These are phyloP conservation scores for Malus hybrid DNA, from an alignment of 331 rosid species.

Conservation along the genomic window DNA sequence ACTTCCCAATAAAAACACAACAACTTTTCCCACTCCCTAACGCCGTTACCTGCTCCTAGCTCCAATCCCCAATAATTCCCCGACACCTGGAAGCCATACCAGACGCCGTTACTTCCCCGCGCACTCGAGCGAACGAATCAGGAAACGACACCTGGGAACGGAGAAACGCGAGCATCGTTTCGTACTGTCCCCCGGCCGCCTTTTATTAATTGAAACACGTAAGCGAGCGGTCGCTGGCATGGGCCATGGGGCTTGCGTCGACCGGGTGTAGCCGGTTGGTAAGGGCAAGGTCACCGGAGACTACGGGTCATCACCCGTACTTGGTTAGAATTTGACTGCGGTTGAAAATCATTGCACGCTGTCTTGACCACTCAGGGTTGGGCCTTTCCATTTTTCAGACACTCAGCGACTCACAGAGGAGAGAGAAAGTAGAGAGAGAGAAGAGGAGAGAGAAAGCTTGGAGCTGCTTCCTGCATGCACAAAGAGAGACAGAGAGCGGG, in stretches of 20 bases:
- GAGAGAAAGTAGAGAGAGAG: background rate
- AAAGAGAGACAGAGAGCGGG: background rate
- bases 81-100: background rate
- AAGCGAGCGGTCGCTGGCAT: slow-evolving; percentile 18
- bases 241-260: slow-evolving; percentile 9
- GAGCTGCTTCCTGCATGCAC: background rate
- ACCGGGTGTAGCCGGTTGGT: slow-evolving; percentile 41
- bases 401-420: background rate
- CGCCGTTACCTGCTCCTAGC: slow-evolving; percentile 29
- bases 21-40: slow-evolving; percentile 44
- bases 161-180: slow-evolving; percentile 17
- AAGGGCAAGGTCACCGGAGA: slow-evolving; percentile 13
- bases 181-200: slow-evolving; percentile 24
- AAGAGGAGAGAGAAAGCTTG: background rate
- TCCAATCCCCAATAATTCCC: background rate
- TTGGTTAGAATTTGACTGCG: slow-evolving; percentile 52
- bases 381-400: slow-evolving; percentile 29
- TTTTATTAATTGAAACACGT: slow-evolving; percentile 12
- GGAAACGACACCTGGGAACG: background rate
- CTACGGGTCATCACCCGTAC: slow-evolving; percentile 10
- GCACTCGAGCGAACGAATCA: background rate
- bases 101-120: slow-evolving; percentile 29
- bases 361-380: slow-evolving; percentile 57
- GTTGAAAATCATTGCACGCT: slow-evolving; percentile 50
- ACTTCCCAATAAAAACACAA: slow-evolving; percentile 54